phyloP scores from a whole-genome alignment of 495 filamentous ascomycete species.

The Neurospora sublineolata region DNA sequence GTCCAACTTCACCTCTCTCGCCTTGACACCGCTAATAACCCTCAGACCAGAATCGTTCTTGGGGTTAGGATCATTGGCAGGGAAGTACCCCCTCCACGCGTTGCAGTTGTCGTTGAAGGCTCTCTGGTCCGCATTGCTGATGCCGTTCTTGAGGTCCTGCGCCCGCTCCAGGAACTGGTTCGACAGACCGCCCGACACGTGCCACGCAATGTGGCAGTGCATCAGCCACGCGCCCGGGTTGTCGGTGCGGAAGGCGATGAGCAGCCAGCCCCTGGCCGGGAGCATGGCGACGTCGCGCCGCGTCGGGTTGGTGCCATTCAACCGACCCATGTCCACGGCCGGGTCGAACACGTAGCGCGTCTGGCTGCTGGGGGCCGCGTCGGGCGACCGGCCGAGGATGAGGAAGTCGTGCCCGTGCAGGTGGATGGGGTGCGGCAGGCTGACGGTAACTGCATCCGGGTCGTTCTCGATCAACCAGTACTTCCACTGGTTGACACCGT shows the following conservation, averaged over 20 bases:
- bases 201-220: conserved; percentile 50
- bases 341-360: conserved; percentile 24
- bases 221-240: conserved; percentile 48
- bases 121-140: conserved; percentile 7
- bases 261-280: conserved; percentile 28
- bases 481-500: conserved; percentile 31
- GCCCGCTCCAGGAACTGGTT: conserved; percentile 38
- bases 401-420: conserved; percentile 48
- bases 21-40: conserved; percentile 6
- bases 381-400: conserved; percentile 34
- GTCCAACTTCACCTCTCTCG: background rate
- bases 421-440: conserved; percentile 36
- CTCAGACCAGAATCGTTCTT: conserved; percentile 21
- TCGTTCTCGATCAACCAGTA: conserved; percentile 44
- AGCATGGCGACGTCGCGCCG: conserved; percentile 52
- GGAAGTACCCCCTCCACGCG: conserved; percentile 17
- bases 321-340: conserved; percentile 8
- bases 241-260: conserved; percentile 44
- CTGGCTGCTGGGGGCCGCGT: conserved; percentile 5
- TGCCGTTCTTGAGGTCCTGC: conserved; percentile 14
- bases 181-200: conserved; percentile 36
- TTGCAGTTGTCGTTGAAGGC: conserved; percentile 16
- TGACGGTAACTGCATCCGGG: conserved; percentile 27
- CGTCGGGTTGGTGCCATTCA: conserved; percentile 41
- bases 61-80: conserved; percentile 10